Evolutionary conservation across 2,329 filamentous ascomycete species (phyloP).

Genomic region (Colletotrichum tropicale): DNA sequence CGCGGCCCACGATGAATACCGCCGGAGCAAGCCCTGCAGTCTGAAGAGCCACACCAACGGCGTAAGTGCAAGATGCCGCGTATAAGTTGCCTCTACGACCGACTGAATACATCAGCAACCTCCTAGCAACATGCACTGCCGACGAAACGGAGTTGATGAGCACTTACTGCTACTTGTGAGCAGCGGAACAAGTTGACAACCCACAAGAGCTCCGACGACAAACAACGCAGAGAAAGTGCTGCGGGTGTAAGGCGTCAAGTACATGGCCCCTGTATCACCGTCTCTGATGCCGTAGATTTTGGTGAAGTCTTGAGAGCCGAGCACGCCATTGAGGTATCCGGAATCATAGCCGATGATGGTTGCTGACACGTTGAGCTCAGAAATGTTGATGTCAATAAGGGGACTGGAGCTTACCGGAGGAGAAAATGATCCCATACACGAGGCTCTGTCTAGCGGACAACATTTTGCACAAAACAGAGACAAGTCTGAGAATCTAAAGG

Average conservation of each 20-base stretch:
- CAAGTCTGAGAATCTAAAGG: background rate
- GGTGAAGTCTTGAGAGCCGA: background rate
- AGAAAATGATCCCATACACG: background rate
- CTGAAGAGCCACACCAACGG: background rate
- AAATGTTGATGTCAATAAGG: background rate
- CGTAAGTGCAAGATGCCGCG: background rate
- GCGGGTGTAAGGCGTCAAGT: background rate
- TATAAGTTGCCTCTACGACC: background rate
- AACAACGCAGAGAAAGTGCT: background rate
- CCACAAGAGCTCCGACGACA: background rate
- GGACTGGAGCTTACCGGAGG: rapidly evolving
- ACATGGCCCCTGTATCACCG: rapidly evolving
- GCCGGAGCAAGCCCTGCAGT: background rate
- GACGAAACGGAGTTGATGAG: background rate
- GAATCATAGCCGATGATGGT: background rate
- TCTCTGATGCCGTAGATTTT: background rate
- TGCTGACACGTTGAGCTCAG: background rate
- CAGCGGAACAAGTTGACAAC: background rate
- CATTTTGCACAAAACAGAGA: rapidly evolving
- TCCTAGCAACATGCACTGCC: background rate
- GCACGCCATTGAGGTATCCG: background rate
- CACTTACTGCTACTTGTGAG: background rate
- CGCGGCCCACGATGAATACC: background rate
- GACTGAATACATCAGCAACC: background rate
- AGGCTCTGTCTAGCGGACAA: background rate